Conservation (phyloP, 177 flowering plant genomes). For the Telopea speciosissima region DNA sequence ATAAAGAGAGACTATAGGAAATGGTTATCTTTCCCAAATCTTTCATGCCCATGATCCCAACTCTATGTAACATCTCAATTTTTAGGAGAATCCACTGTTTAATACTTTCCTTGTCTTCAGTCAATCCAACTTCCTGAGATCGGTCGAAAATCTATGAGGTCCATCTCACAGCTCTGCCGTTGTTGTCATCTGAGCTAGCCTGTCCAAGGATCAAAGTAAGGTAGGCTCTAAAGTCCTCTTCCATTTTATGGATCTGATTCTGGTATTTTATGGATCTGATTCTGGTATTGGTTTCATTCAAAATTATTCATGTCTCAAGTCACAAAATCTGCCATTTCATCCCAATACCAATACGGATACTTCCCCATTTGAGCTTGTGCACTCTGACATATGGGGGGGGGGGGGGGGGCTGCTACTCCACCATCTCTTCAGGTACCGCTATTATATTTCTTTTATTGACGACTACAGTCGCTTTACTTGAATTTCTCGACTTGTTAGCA, state of each 20-base stretch:
- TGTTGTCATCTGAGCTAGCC: not conserved
- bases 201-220: not conserved
- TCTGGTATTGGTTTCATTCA: slow-evolving; percentile 6
- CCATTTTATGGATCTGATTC: too few relatives aligned
- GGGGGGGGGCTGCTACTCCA: too few relatives aligned
- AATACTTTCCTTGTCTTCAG: slow-evolving; percentile 1
- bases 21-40: slow-evolving; percentile 24
- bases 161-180: not conserved
- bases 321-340: too few relatives aligned
- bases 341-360: too few relatives aligned
- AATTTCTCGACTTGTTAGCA: too few relatives aligned
- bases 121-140: slow-evolving; percentile 15
- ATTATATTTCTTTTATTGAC: too few relatives aligned
- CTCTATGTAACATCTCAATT: slow-evolving; percentile 2
- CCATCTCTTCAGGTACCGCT: too few relatives aligned
- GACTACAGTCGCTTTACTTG: too few relatives aligned
- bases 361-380: too few relatives aligned
- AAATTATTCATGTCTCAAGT: slow-evolving; percentile 5
- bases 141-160: slow-evolving; percentile 6
- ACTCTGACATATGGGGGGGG: too few relatives aligned
- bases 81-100: slow-evolving; percentile 14
- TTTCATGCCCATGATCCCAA: slow-evolving; percentile 25
- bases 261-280: too few relatives aligned
- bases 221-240: not conserved
- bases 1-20: slow-evolving; percentile 10